Base-by-base conservation (phyloP, 306 rosid species). In the Fagus sylvatica region DNA sequence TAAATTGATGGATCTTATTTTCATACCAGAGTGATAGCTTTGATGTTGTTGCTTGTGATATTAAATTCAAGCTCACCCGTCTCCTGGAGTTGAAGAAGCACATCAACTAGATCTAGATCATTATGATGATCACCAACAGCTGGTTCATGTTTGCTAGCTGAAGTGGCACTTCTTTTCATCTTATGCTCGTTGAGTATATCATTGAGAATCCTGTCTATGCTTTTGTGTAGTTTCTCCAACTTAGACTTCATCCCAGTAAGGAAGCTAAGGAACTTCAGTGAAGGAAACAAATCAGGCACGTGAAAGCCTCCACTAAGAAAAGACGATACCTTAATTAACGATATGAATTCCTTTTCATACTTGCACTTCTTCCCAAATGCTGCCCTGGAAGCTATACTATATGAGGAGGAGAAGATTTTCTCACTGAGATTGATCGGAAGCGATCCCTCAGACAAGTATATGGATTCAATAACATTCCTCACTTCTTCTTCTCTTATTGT, bases 401-500 rank as follows among this genome's bases (percentile, higher is more conserved):
- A 41, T 17, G 28, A 28, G 15, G 78, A 36, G 49, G 41, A 11
- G 8, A 22, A 22, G 28, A 22, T 22, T 22, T 22, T 22, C 28
- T 22, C 28, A 22, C 28, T 22, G 28, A 22, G 49, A 54, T 74
- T 41, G 12, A 74, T 17, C 22, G 30, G 39, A 5, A 6, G 28
- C 28, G 28, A 19, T 2, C 43, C 71, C n/a, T 19, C 3, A 30
- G 15, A 11, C 3, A 59, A 41, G 10, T 69, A 74, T 3, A 22
- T 22, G 28, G 72, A 75, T 9, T 57, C 55, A 0, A 62, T 3
- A 67, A 79, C 55, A 79, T 13, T 37, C 30, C n/a, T 3, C 0
- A 62, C 54, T 56, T 79, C 82, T 57, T 79, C 82, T 53, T 79
- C 40, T 22, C 28, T 22, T 22, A 22, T 22, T 22, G 28, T 22